Conservation (phyloP, 2,329 filamentous ascomycete species). For the Xylariaceae sp. region DNA sequence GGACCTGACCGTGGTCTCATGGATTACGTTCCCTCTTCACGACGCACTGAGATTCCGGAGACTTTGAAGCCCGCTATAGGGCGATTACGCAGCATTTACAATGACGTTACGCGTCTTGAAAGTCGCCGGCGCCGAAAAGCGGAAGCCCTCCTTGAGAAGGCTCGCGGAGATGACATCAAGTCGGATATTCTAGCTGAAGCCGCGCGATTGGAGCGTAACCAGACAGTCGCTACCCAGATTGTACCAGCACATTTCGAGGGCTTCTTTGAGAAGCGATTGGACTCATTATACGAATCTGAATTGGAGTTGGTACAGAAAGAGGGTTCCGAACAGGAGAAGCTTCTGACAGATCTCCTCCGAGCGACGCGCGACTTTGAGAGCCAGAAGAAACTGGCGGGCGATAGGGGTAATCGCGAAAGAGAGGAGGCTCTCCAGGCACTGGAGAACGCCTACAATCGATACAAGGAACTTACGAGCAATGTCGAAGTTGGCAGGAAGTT, state of each 20-base stretch:
- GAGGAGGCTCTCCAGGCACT: constrained; percentile 82
- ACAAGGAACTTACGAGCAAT: constrained; percentile 92
- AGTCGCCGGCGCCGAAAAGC: constrained; percentile 73
- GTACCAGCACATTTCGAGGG: constrained; percentile 87
- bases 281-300: constrained; percentile 71
- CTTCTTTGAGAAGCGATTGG: constrained; percentile 78
- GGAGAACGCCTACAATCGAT: constrained; percentile 89
- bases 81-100: constrained; percentile 71
- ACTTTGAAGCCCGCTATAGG: constrained; percentile 74
- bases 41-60: constrained; percentile 72
- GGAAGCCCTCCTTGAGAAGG: constrained; percentile 71
- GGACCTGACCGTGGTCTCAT: constrained; percentile 77
- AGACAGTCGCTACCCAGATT: constrained; percentile 71
- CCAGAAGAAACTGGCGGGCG: constrained; percentile 62
- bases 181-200: constrained; percentile 77
- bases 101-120: constrained; percentile 80
- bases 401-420: constrained; percentile 60
- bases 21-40: constrained; percentile 82
- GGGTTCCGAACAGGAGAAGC: constrained; percentile 66
- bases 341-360: constrained; percentile 63
- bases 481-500: constrained; percentile 90
- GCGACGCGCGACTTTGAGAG: constrained; percentile 74
- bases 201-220: constrained; percentile 76
- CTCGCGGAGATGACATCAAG: constrained; percentile 83
- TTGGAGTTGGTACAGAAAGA: constrained; percentile 66